Base-by-base conservation (phyloP, 768 basidiomycete genomes). In the Pisolithus marmoratus region DNA sequence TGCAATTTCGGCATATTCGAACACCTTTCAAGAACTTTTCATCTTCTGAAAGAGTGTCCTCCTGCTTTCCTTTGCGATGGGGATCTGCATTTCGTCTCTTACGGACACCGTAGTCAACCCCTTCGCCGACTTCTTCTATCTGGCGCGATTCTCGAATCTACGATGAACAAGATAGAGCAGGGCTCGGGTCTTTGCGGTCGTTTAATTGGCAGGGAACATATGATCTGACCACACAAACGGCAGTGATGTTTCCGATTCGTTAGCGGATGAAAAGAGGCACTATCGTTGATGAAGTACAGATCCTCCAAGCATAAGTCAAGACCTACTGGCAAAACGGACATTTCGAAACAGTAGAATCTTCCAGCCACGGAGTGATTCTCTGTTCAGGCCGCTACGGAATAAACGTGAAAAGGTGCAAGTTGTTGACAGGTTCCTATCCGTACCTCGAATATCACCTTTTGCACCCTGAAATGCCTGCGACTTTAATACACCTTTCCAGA, bases 241-340 rank as follows among this genome's bases (percentile, higher is more conserved):
- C 95, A 98, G 63, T 98, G 95, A 59, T 98, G 95, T 70, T 95
- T 95, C 14, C 95, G 83, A 58, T 93, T 95, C 1, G 92, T 90
- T 3, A 98, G 70, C 0, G 90, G 82, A 63, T 94, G 89, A 64
- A 98, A 98, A 2, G 86, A 81, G 46, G 80, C 76, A 58, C 81
- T 82, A 51, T 42, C 29, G 38, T 17, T 24, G 36, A 20, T n/a
- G 40, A 17, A 46, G 66, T 41, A 59, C 24, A 29, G 52, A 46
- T 20, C 36, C 11, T 38, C 37, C 27, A 40, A 24, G 8, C 17
- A 42, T 41, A 45, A 38, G 31, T 19, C 38, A 34, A 6, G 71
- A 54, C 82, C 66, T 66, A 90, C 92, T 62, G 66, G 81, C 95
- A 99, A 55, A 95, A 72, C 1, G 91, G 87, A 71, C 95, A 99